Evolutionary conservation across 2,329 filamentous ascomycete species (phyloP), one percentile per base, ranked within the genome.

Genomic region (Podosphaera aphanis): DNA sequence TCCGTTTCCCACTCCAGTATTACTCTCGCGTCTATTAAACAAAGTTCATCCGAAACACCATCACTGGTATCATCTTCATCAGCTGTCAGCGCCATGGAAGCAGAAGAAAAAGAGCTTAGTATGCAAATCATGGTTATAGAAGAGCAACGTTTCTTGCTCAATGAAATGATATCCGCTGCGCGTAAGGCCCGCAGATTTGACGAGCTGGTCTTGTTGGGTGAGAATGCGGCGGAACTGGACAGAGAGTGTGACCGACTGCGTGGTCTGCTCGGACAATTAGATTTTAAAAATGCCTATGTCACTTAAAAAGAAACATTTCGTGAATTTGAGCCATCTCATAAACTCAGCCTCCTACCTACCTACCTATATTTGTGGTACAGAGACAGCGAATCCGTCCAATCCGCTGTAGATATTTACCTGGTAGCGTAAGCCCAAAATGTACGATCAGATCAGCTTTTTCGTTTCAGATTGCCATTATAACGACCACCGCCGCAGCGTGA

Each of bases 101-200:
- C 68, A 0, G 77, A 82, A 57, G 78, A 82, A 57, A 80, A 79
- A 54, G 66, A 73, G n/a, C 60, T 82, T 1, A 68, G 74, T 21
- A 77, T 82, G 50, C 63, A 72, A 8, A 57, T 83, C 10, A 81
- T 82, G 35, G 70, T 83, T 1, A 62, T 83, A 0, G 77, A 83
- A 56, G 78, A 83, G 56, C 78, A 83, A 56, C 76, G 74, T 54
- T 83, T 82, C 58, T 69, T 83, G 53, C 77, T 83, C 0, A 68
- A 68, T 1, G 75, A 79, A 53, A 82, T 82, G 77, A 70, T 82
- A 21, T 71, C 69, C 0, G 73, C 78, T 55, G 78, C 78, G 2
- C 77, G 74, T 43, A 75, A 72, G 54, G 67, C 73, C 48, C 66
- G 78, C 27, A 73, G 73, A 50, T 82, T 80, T 50, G 78, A 83